A percentile compares a stretch with the other conserved stretches of the same genome.
Conservation (phyloP, 179 eudicot species). For the Nepenthes alata region DNA sequence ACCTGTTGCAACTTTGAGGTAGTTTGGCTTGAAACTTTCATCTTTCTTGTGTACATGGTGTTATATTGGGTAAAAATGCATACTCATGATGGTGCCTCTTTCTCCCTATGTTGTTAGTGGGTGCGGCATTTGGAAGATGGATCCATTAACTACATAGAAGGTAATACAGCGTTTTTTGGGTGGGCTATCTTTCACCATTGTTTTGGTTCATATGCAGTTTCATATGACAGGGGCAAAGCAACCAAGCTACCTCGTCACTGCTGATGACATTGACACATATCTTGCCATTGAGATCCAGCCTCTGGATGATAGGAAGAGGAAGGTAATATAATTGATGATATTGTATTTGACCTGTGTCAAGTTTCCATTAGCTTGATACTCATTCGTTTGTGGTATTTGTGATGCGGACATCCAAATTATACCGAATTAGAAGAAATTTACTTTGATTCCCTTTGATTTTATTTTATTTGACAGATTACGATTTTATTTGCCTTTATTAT, state of each 20-base stretch:
- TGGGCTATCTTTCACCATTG: slow-evolving; percentile 4
- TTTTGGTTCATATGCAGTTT: slow-evolving; percentile 10
- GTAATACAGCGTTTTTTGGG: slow-evolving; percentile 25
- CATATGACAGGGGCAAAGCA: slow-evolving; percentile 76
- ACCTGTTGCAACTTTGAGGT: slow-evolving; percentile 98
- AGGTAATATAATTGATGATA: slow-evolving; percentile 29
- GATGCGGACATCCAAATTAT: no score
- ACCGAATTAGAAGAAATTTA: no score
- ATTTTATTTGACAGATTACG: no score
- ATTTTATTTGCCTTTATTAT: no score
- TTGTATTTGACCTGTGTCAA: no score
- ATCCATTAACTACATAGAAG: slow-evolving; percentile 80
- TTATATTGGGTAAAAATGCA: not conserved
- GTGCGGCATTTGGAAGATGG: slow-evolving; percentile 96
- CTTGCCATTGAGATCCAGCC: slow-evolving; percentile 97
- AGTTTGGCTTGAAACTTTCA: slow-evolving; percentile 11
- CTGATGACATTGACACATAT: slow-evolving; percentile 77
- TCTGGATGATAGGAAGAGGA: slow-evolving; percentile 76
- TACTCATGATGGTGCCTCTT: not conserved
- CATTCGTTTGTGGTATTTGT: no score
- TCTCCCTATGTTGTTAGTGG: slow-evolving; percentile 43
- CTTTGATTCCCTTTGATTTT: no score
- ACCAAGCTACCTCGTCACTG: slow-evolving; percentile 77
- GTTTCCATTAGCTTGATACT: no score
- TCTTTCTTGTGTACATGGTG: slow-evolving; percentile 1